Evolutionary conservation across 257 asterid species (phyloP).

Genomic region (Rauvolfia tetraphylla): DNA sequence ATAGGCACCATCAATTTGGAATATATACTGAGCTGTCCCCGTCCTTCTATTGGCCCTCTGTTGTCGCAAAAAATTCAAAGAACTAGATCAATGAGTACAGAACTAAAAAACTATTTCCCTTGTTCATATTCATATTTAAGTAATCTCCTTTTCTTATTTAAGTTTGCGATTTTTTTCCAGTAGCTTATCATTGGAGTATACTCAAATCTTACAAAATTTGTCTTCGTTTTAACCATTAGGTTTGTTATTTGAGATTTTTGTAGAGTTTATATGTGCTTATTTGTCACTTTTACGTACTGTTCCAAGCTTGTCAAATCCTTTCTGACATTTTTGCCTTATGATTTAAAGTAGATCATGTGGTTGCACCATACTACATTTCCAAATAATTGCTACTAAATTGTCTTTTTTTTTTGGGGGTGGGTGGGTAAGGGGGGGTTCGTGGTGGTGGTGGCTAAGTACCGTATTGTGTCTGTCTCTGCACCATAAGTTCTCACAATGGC

Average conservation of each 20-base stretch:
- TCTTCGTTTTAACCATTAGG: constrained; percentile 20
- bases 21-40: constrained; percentile 43
- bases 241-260: constrained; percentile 20
- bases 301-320: constrained; percentile 5
- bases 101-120: constrained; percentile 21
- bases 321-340: neutral
- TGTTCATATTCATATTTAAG: constrained; percentile 28
- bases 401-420: no score
- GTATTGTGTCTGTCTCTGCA: neutral
- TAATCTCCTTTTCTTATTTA: constrained; percentile 22
- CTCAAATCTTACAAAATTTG: constrained; percentile 23
- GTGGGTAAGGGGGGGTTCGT: no score
- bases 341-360: neutral
- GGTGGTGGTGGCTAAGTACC: no score
- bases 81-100: constrained; percentile 27
- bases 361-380: neutral
- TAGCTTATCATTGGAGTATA: neutral
- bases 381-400: neutral
- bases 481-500: neutral
- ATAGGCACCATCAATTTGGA: constrained; percentile 44
- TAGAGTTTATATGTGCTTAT: neutral
- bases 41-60: constrained; percentile 27
- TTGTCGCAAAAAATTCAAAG: constrained; percentile 13
- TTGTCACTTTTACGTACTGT: neutral
- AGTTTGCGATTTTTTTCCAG: constrained; percentile 21